Evolutionary conservation across 352 stramenopile genomes (phyloP), one percentile per base, ranked within the genome.

Genomic region (Elongisporangium senticosum): DNA sequence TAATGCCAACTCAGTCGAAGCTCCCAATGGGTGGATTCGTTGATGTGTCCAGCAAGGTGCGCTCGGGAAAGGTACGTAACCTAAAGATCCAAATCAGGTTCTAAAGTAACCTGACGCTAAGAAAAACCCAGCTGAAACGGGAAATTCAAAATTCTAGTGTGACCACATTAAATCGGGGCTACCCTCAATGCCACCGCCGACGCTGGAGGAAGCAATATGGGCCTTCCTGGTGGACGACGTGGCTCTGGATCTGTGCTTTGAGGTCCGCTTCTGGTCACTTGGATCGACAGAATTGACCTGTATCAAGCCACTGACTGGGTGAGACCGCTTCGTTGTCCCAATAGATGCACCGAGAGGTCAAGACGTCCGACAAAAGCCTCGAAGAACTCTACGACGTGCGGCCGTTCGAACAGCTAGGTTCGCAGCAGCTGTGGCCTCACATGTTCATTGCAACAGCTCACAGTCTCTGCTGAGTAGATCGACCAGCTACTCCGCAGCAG

Each of bases 321-420:
- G 28, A 39, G 28, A 43, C 11, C 33, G 8, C 33, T 43, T 43
- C 10, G 8, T 1, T 55, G 15, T 43, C 17, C 15, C 13, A 24
- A 2, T 55, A 90, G 82, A 87, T 87, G 57, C 77, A 91, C 55
- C 71, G 67, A 48, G 67, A 85, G 56, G 65, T 87, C 57, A 77
- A 79, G 23, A 69, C 82, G 39, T 70, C 80, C 21, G 77, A 77
- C 19, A 76, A 88, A 67, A 79, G 62, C 53, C 70, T 91, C 5
- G 82, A 91, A 43, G 77, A 91, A 48, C 69, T 91, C 8, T 86
- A 89, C 65, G 79, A 89, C 49, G 77, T 91, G 4, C 59, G 78
- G 50, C 78, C 77, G 7, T 77, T 89, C 22, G 75, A 84, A 49
- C 49, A 40, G 28, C 65, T 66, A 58, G 69, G 68, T 79, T 15